phyloP scores from a whole-genome alignment of 495 filamentous ascomycete species.

The Chaetomium tenue region DNA sequence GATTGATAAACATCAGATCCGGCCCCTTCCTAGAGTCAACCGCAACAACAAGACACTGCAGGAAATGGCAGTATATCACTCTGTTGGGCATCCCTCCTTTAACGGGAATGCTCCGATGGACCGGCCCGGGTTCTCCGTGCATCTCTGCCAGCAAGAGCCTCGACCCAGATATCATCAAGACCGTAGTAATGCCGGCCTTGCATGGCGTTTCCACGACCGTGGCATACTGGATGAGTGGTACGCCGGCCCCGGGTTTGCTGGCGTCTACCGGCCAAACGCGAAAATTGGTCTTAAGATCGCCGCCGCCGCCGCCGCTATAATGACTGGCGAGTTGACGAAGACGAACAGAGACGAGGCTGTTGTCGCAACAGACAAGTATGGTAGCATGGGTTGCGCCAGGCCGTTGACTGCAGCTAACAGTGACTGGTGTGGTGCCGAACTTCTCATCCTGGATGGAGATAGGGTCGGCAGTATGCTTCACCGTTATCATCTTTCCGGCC shows the following conservation, averaged over 20 bases:
- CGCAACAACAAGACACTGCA: conserved; percentile 54
- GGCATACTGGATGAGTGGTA: conserved; percentile 34
- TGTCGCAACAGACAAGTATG: conserved; percentile 35
- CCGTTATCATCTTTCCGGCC: conserved; percentile 45
- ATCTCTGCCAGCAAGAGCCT: conserved; percentile 53
- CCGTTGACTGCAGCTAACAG: conserved; percentile 23
- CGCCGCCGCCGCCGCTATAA: conserved; percentile 1
- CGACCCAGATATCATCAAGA: conserved; percentile 46
- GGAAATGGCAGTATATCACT: conserved; percentile 52
- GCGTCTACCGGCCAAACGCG: conserved; percentile 45
- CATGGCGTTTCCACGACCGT: conserved; percentile 35
- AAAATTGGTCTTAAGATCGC: conserved; percentile 23
- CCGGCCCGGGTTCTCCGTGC: conserved; percentile 44
- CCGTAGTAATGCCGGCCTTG: conserved; percentile 26
- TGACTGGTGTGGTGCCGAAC: conserved; percentile 31
- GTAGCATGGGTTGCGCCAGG: conserved; percentile 15
- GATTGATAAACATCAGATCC: conserved; percentile 49
- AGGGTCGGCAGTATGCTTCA: conserved; percentile 18
- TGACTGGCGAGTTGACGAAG: background rate
- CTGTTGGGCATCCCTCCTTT: conserved; percentile 49
- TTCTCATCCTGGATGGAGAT: conserved; percentile 26
- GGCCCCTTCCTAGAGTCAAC: conserved; percentile 40
- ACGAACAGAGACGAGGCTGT: conserved; percentile 26
- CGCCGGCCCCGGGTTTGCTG: conserved; percentile 32
- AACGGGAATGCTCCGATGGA: conserved; percentile 53